phyloP scores from a whole-genome alignment of 2,329 filamentous ascomycete genomes.

The Periconia macrospinosa region DNA sequence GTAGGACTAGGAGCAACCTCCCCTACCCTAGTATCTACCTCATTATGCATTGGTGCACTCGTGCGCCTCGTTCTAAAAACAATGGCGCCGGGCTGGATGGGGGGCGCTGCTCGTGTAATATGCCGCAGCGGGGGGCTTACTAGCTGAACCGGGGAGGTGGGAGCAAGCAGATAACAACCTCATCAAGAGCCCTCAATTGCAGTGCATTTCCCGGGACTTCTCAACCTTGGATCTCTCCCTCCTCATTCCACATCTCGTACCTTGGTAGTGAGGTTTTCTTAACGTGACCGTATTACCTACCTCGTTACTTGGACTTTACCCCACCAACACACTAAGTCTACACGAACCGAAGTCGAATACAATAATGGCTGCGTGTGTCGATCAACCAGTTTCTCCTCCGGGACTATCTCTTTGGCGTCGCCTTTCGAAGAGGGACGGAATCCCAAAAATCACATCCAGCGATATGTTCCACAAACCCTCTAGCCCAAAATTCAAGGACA shows the following conservation, averaged over 20 bases:
- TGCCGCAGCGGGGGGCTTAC: background rate
- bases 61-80: background rate
- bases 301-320: background rate
- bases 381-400: constrained; percentile 5
- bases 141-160: background rate
- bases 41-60: background rate
- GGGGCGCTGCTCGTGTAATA: background rate
- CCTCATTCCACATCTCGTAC: background rate
- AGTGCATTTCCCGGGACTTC: background rate
- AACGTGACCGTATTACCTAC: too few relatives aligned
- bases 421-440: constrained; percentile 4
- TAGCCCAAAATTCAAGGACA: background rate
- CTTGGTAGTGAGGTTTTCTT: background rate
- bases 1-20: background rate
- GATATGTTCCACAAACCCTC: background rate
- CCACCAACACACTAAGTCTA: too few relatives aligned
- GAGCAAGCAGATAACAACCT: background rate
- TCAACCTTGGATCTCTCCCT: background rate
- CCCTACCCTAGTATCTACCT: background rate
- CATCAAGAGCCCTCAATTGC: background rate
- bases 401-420: constrained; percentile 8
- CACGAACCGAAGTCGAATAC: background rate
- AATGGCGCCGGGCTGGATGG: background rate
- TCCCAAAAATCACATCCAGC: background rate
- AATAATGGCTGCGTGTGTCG: constrained; percentile 1